Percentiles rank a stretch among this genome's conserved stretches.
phyloP scores from a whole-genome alignment of 2,329 filamentous ascomycete genomes.

The Mollisiaceae sp. region DNA sequence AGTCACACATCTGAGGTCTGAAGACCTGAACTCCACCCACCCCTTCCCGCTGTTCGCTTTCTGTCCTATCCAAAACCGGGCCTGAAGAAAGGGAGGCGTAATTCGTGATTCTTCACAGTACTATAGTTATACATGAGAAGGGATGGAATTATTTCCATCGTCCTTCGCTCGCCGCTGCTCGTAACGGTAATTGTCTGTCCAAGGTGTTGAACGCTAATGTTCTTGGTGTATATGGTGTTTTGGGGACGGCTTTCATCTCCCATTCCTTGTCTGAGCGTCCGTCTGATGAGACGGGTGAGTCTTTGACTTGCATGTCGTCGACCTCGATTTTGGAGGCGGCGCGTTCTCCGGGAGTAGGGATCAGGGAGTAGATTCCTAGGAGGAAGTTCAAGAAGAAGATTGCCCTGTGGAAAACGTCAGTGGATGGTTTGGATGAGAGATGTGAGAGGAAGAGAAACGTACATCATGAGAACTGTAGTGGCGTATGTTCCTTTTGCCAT shows the following conservation, averaged over 20 bases:
- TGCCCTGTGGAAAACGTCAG: constrained; percentile 47
- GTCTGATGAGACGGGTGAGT: constrained; percentile 44
- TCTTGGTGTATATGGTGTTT: constrained; percentile 64
- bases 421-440: neutral
- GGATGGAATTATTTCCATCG: neutral
- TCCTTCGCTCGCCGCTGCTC: constrained; percentile 35
- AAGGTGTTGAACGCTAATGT: constrained; percentile 71
- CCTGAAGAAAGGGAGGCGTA: too few species aligned
- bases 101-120: too few species aligned
- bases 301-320: constrained; percentile 48
- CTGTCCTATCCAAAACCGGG: too few species aligned
- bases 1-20: too few species aligned
- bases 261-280: constrained; percentile 52
- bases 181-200: constrained; percentile 61
- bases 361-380: constrained; percentile 60
- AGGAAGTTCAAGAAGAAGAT: constrained; percentile 64
- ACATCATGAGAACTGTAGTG: constrained; percentile 71
- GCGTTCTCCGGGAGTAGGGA: constrained; percentile 47
- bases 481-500: constrained; percentile 73
- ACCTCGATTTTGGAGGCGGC: constrained; percentile 59
- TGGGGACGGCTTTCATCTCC: constrained; percentile 61
- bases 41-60: too few species aligned
- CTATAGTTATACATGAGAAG: too few species aligned
- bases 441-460: constrained; percentile 45
- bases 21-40: too few species aligned